Conservation (phyloP, 768 basidiomycete genomes). For the Rhodotorula babjevae region DNA sequence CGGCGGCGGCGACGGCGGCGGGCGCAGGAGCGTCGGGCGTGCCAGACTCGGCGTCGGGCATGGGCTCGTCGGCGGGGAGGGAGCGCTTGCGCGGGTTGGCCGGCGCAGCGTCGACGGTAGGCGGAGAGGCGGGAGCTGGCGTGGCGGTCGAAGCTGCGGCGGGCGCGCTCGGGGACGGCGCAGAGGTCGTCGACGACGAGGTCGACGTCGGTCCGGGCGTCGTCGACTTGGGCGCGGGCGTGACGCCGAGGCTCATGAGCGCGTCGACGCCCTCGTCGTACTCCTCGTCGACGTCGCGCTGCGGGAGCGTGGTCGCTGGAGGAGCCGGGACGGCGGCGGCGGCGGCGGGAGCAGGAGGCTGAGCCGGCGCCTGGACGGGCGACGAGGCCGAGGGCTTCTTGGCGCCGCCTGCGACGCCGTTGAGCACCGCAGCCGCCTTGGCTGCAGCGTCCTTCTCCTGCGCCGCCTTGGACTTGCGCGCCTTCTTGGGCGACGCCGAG, state of each 20-base stretch:
- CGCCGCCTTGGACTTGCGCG: slow-evolving; percentile 16
- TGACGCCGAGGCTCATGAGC: slow-evolving; percentile 62
- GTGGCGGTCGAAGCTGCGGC: not conserved
- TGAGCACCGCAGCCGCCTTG: slow-evolving; percentile 52
- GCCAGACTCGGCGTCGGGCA: no score
- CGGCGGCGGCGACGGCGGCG: not conserved
- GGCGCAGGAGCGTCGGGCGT: not conserved
- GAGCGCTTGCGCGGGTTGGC: slow-evolving; percentile 30
- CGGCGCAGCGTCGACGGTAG: not conserved
- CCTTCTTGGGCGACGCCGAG: slow-evolving; percentile 27
- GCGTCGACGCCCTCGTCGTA: slow-evolving; percentile 90
- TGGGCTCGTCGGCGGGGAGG: slow-evolving; percentile 3
- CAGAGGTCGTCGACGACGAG: not conserved
- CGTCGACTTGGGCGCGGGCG: not conserved
- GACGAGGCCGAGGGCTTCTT: slow-evolving; percentile 49
- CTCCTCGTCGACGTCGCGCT: slow-evolving; percentile 77
- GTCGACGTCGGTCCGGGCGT: not conserved
- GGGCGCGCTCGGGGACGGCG: slow-evolving; percentile 5
- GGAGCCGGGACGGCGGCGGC: not conserved
- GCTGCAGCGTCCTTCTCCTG: slow-evolving; percentile 55
- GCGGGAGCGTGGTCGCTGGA: slow-evolving; percentile 9
- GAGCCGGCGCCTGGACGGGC: slow-evolving; percentile 56
- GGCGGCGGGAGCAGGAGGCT: slow-evolving; percentile 52
- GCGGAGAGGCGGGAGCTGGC: not conserved
- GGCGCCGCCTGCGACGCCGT: slow-evolving; percentile 55